These are phyloP conservation scores for Thermochaetoides thermophila DNA, from an alignment of 495 filamentous ascomycete genomes.

Conservation along the genomic window DNA sequence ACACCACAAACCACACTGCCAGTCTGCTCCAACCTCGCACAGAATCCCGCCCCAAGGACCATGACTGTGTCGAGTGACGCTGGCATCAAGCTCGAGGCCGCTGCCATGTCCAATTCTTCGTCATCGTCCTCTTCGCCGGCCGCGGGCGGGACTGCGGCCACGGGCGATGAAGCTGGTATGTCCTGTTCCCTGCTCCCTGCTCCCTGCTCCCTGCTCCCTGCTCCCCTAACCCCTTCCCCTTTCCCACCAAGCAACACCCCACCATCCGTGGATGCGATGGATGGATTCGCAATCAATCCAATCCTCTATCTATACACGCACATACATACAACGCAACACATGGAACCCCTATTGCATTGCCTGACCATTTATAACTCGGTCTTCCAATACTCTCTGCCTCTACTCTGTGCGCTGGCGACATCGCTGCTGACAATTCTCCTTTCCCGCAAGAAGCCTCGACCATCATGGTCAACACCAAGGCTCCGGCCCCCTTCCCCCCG, in stretches of 20 bases:
- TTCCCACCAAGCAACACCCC: too few species aligned
- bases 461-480: slow-evolving; percentile 37
- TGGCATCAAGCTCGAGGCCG: slow-evolving; percentile 15
- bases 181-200: slow-evolving; percentile 3
- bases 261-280: too few species aligned
- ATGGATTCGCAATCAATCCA: too few species aligned
- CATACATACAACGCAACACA: too few species aligned
- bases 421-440: slow-evolving; percentile 8
- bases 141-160: slow-evolving; percentile 10
- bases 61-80: slow-evolving; percentile 21
- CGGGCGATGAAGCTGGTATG: slow-evolving; percentile 24
- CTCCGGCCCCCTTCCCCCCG: slow-evolving; percentile 43
- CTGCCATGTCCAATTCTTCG: slow-evolving; percentile 22
- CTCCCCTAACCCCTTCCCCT: too few species aligned
- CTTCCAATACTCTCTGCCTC: not conserved
- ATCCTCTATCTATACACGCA: too few species aligned
- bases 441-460: slow-evolving; percentile 28
- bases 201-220: too few species aligned
- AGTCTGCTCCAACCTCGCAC: too few species aligned
- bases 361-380: not conserved
- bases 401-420: not conserved
- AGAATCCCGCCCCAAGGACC: slow-evolving; percentile 10
- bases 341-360: too few species aligned
- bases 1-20: too few species aligned
- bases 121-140: slow-evolving; percentile 10